phyloP scores from a whole-genome alignment of 371 early-diverging fungal species.

The Mucor plumbeus region DNA sequence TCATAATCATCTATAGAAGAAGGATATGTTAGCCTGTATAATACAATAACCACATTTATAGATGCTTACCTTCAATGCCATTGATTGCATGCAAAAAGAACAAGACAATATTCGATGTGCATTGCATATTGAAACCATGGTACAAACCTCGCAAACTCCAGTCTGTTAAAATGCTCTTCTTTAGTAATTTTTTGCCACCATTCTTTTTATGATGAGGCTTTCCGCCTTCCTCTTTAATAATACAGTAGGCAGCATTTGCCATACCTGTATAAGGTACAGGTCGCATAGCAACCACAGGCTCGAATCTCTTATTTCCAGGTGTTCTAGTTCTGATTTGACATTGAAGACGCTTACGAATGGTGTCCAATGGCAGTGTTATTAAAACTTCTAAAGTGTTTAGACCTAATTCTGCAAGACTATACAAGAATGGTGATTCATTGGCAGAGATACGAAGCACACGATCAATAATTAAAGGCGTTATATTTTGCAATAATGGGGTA shows the following conservation, averaged over 20 bases:
- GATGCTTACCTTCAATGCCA: constrained; percentile 56
- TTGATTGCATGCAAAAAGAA: constrained; percentile 65
- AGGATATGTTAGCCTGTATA: not conserved
- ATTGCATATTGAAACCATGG: constrained; percentile 76
- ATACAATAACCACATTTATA: too few species aligned
- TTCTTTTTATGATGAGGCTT: constrained; percentile 26
- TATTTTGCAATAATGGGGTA: constrained; percentile 73
- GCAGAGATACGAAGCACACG: constrained; percentile 70
- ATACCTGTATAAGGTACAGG: constrained; percentile 88
- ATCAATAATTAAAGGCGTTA: constrained; percentile 74
- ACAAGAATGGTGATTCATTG: constrained; percentile 69
- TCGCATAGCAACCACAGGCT: constrained; percentile 76
- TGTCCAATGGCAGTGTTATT: constrained; percentile 88
- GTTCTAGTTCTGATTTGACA: constrained; percentile 70
- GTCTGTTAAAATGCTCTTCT: constrained; percentile 36
- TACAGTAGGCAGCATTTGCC: constrained; percentile 76
- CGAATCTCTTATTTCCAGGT: constrained; percentile 66
- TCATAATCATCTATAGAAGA: constrained; percentile 24
- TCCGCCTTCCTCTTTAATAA: constrained; percentile 87
- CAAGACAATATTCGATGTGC: constrained; percentile 66
- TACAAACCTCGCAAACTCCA: constrained; percentile 80
- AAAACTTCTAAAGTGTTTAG: constrained; percentile 74
- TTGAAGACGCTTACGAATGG: constrained; percentile 84
- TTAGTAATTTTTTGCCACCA: constrained; percentile 16
- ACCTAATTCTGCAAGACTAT: constrained; percentile 70